Percentiles rank a stretch among this genome's conserved stretches.
Evolutionary conservation across 495 filamentous ascomycete species (phyloP).

Genomic region (Podospora didyma): DNA sequence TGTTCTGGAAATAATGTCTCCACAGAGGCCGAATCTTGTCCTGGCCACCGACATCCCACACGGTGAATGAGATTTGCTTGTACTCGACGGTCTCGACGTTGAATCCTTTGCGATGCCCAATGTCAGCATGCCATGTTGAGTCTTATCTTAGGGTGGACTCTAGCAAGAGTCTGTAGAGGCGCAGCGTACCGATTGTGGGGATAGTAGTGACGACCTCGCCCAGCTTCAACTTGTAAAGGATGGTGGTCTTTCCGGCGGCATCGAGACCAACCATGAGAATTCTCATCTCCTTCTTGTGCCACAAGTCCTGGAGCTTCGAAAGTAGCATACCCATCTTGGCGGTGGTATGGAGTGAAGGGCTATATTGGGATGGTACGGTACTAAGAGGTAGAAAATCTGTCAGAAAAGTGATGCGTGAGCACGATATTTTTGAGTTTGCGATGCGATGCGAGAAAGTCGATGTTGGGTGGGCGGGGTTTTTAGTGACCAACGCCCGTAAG

Average conservation of each 20-base stretch:
- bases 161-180: background rate
- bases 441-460: background rate
- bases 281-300: conserved; percentile 99
- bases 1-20: conserved; percentile 99
- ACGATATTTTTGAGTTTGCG: background rate
- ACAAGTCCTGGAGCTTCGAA: conserved; percentile 64
- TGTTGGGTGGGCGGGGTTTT: conserved; percentile 2
- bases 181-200: conserved; percentile 91
- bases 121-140: conserved; percentile 12
- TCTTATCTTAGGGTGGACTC: background rate
- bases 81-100: conserved; percentile 99
- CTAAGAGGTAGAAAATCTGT: conserved; percentile 15
- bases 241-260: conserved; percentile 99
- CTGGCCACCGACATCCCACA: conserved; percentile 99
- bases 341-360: conserved; percentile 14
- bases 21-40: conserved; percentile 99
- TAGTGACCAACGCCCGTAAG: background rate
- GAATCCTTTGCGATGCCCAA: conserved; percentile 62
- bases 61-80: conserved; percentile 99
- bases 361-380: conserved; percentile 3
- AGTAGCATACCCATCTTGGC: conserved; percentile 30
- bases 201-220: conserved; percentile 99
- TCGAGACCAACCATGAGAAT: conserved; percentile 99
- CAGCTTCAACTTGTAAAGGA: conserved; percentile 99
- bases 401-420: conserved; percentile 11